These are phyloP conservation scores for Orbilia javanica DNA, from an alignment of 2,329 filamentous ascomycete species.

Conservation along the genomic window DNA sequence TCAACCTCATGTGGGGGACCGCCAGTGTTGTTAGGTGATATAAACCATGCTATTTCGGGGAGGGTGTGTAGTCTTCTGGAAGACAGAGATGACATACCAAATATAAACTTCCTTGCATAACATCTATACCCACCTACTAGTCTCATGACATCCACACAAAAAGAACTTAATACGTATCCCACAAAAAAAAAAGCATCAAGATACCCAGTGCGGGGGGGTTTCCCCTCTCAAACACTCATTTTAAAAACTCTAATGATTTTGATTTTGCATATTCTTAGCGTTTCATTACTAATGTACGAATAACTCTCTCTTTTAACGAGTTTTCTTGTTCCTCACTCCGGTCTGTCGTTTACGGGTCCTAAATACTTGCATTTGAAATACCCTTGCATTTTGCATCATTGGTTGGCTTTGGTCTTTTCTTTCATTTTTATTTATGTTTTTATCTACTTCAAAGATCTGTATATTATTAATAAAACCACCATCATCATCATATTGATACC, in stretches of 20 bases:
- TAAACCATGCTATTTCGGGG: neutral
- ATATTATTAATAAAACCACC: conserved; percentile 7
- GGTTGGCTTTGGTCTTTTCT: conserved; percentile 4
- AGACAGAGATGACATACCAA: conserved; percentile 5
- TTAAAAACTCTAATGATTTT: conserved; percentile 13
- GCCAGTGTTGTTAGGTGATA: conserved; percentile 52
- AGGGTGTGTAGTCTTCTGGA: neutral
- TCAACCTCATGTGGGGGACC: conserved; percentile 54
- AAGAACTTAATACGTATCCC: neutral
- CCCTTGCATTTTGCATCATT: conserved; percentile 23
- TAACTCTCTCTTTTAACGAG: neutral
- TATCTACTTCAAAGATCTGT: neutral
- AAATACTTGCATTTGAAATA: conserved; percentile 15
- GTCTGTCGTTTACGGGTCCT: conserved; percentile 5
- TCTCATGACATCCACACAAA: neutral
- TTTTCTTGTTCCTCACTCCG: conserved; percentile 3
- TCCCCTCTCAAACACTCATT: neutral
- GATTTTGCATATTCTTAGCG: conserved; percentile 2
- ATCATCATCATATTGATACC: neutral
- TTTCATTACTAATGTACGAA: conserved; percentile 22
- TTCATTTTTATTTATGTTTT: neutral
- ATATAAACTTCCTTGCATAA: conserved; percentile 27
- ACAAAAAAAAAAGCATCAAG: conserved; percentile 21
- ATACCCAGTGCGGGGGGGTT: conserved; percentile 8
- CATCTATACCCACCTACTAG: neutral